These are phyloP conservation scores for Fusarium dimerum DNA, from an alignment of 2,329 filamentous ascomycete species.

Conservation along the genomic window DNA sequence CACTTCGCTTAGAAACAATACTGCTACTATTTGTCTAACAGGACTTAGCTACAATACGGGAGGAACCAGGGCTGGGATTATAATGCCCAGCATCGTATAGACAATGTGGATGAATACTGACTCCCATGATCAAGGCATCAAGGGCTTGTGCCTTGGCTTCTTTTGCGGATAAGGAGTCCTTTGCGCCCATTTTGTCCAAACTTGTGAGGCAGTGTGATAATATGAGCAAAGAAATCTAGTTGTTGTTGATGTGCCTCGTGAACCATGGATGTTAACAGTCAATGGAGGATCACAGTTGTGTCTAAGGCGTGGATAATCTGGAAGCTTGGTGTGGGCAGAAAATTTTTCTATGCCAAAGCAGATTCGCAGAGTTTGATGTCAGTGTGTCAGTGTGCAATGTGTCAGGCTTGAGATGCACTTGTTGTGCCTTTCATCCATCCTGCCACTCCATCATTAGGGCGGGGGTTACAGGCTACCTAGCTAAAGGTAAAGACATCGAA, in stretches of 20 bases:
- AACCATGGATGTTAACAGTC: not conserved
- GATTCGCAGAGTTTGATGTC: too few species aligned
- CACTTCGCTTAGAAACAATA: slow-evolving; percentile 88
- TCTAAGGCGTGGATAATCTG: too few species aligned
- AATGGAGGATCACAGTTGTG: too few species aligned
- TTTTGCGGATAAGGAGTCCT: slow-evolving; percentile 9
- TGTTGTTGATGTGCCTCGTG: not conserved
- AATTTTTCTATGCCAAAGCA: too few species aligned
- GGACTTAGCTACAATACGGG: not conserved
- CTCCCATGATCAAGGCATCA: slow-evolving; percentile 59
- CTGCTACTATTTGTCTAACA: slow-evolving; percentile 82
- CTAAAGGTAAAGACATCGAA: not conserved
- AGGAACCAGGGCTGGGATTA: not conserved
- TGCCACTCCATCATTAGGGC: not conserved
- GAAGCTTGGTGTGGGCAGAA: too few species aligned
- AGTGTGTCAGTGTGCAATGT: too few species aligned
- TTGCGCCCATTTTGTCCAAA: slow-evolving; percentile 16
- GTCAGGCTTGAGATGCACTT: too few species aligned
- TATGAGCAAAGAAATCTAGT: not conserved
- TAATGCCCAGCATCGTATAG: not conserved
- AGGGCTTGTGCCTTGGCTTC: slow-evolving; percentile 30
- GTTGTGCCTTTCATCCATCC: not conserved
- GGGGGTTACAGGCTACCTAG: not conserved
- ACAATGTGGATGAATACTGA: slow-evolving; percentile 35
- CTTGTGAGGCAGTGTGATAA: not conserved